Evolutionary conservation across 2,329 filamentous ascomycete species (phyloP).

Genomic region (Pestalotiopsis fici): DNA sequence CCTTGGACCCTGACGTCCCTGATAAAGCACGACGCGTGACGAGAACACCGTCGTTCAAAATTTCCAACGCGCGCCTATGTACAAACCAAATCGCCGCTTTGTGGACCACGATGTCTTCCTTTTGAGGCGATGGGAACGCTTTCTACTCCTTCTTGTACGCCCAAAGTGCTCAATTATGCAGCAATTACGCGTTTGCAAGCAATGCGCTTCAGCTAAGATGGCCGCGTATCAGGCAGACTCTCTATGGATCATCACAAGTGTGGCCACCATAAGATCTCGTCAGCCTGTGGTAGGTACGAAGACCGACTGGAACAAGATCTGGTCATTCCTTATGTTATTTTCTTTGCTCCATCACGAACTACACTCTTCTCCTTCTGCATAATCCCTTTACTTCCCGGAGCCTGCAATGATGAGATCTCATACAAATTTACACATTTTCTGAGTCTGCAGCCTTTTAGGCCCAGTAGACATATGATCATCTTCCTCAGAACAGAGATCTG

Average conservation of each 20-base stretch:
- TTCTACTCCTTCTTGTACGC: not conserved
- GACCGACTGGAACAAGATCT: not conserved
- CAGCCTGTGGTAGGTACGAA: not conserved
- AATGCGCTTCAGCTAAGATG: not conserved
- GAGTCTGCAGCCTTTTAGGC: conserved; percentile 23
- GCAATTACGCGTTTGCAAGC: too few relatives aligned
- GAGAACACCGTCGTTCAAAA: not conserved
- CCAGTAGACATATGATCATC: conserved; percentile 29
- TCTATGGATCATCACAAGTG: not conserved
- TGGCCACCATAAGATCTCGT: not conserved
- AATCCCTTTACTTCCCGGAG: not conserved
- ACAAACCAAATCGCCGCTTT: not conserved
- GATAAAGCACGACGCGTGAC: not conserved
- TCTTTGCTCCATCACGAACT: not conserved
- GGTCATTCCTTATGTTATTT: not conserved
- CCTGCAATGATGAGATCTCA: conserved; percentile 29
- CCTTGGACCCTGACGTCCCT: not conserved
- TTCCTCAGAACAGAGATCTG: conserved; percentile 52
- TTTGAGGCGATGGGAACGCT: rapidly evolving
- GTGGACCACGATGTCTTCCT: not conserved
- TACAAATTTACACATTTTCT: conserved; percentile 9
- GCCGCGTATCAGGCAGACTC: not conserved
- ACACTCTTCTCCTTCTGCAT: not conserved
- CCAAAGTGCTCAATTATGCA: too few relatives aligned
- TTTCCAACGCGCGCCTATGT: not conserved